Evolutionary conservation across 495 filamentous ascomycete species (phyloP).

Genomic region (Cenococcum geophilum): DNA sequence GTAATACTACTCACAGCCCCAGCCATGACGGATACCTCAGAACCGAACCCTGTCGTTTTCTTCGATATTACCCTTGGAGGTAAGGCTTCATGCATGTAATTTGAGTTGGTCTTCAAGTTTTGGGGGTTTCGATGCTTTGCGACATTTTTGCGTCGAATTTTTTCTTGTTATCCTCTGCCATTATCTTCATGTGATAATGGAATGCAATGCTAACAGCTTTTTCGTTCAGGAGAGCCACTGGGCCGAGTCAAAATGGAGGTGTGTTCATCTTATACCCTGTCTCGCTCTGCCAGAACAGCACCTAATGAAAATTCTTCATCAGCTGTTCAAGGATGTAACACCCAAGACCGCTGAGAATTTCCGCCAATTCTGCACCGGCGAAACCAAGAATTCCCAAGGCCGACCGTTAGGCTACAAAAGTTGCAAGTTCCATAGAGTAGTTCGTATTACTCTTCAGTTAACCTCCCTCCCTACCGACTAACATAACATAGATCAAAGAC

Average conservation of each 20-base stretch:
- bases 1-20: conserved; percentile 24
- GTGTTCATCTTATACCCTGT: background rate
- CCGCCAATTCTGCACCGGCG: conserved; percentile 92
- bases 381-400: conserved; percentile 74
- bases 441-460: conserved; percentile 44
- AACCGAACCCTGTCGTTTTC: conserved; percentile 66
- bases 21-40: conserved; percentile 17
- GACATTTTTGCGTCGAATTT: background rate
- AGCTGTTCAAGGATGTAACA: conserved; percentile 72
- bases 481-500: conserved; percentile 66
- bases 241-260: conserved; percentile 84
- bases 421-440: conserved; percentile 88
- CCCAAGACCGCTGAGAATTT: conserved; percentile 96
- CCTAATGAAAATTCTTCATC: background rate
- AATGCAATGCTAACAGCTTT: conserved; percentile 7
- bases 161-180: background rate
- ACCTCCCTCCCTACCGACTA: background rate
- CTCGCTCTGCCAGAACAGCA: background rate
- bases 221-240: conserved; percentile 67
- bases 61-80: conserved; percentile 91
- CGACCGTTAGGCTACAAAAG: conserved; percentile 77
- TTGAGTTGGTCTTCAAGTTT: background rate
- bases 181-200: background rate
- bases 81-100: conserved; percentile 40
- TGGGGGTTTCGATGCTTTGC: background rate